Evolutionary conservation across 2,329 filamentous ascomycete genomes (phyloP).

Genomic region (Dactylonectria estremocensis): DNA sequence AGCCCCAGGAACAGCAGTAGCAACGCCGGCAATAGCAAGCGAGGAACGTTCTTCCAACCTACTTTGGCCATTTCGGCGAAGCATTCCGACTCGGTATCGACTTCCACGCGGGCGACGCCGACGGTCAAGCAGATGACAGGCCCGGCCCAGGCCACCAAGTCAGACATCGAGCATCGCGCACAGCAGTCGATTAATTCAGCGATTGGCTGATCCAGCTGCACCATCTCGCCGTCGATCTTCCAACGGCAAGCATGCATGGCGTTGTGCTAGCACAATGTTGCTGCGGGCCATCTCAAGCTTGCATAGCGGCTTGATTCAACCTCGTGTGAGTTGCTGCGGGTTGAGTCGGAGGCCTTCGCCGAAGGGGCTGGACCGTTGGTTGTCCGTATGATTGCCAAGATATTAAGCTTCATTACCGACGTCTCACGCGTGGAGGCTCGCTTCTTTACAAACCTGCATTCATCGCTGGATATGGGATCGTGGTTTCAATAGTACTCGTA

Average conservation of each 20-base stretch:
- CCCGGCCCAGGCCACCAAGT: conserved; percentile 25
- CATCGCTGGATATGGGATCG: conserved; percentile 17
- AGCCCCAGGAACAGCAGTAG: neutral
- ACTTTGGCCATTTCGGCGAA: conserved; percentile 21
- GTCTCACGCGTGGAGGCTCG: conserved; percentile 9
- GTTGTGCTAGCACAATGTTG: conserved; percentile 16
- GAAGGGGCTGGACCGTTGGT: neutral
- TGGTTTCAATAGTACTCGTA: neutral
- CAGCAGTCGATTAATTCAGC: conserved; percentile 22
- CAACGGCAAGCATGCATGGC: conserved; percentile 13
- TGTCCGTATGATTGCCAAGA: neutral
- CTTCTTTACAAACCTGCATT: neutral
- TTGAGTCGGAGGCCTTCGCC: neutral
- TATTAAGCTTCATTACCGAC: conserved; percentile 6
- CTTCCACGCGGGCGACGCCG: conserved; percentile 15
- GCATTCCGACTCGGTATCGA: conserved; percentile 28
- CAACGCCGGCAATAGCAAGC: conserved; percentile 18
- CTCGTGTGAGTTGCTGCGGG: conserved; percentile 1
- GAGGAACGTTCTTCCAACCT: conserved; percentile 6
- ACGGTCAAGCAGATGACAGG: conserved; percentile 19
- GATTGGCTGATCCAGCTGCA: conserved; percentile 2
- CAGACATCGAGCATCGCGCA: neutral
- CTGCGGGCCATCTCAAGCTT: conserved; percentile 19
- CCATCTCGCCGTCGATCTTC: conserved; percentile 24
- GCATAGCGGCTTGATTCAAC: conserved; percentile 1